Evolutionary conservation across 257 asterid species (phyloP), one percentile per base, ranked within the genome.

Genomic region (Anisodus tanguticus): DNA sequence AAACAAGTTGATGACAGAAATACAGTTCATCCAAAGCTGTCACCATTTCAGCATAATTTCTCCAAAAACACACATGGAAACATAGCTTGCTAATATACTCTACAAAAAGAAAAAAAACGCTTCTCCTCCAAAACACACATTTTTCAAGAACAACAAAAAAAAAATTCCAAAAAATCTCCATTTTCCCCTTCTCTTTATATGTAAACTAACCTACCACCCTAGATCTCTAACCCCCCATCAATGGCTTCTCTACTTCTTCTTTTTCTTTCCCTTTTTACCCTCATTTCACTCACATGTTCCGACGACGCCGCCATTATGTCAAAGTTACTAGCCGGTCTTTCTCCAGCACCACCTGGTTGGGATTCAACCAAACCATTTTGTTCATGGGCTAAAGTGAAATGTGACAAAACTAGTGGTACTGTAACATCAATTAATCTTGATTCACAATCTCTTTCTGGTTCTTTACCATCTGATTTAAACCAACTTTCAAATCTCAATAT

Each of bases 291-390:
- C 78, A 84, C 97, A 82, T 82, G 84, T 83, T 92, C 95, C 45
- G 98, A 94, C 60, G 98, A 95, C 85, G 81, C 93, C 15, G 80
- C 91, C 68, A 89, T 82, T 74, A 95, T 95, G 98, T 79, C 88
- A 1, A 80, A 57, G 22, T 87, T 95, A 39, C 89, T 92, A 39
- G 41, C 90, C 57, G 83, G 95, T 35, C 84, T 95, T 80, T 86
- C 98, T 9, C 83, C 91, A 0, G 13, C 92, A 13, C 98, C 98
- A 22, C 5, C 89, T 6, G 97, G 97, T 83, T 95, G 98, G 98
- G 78, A 89, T 5, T 41, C 90, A 80, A 17, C 88, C 71, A 51
- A 88, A 7, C 82, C 47, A 49, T 93, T 88, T 89, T 95, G 98
- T 87, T 51, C 53, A 7, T 95, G 99, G 99, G 54, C 79, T 6